A percentile compares a stretch with the other conserved stretches of the same genome.
Evolutionary conservation across 208 protist genomes (phyloP).

Genomic region (Wallacemonas sp.): DNA sequence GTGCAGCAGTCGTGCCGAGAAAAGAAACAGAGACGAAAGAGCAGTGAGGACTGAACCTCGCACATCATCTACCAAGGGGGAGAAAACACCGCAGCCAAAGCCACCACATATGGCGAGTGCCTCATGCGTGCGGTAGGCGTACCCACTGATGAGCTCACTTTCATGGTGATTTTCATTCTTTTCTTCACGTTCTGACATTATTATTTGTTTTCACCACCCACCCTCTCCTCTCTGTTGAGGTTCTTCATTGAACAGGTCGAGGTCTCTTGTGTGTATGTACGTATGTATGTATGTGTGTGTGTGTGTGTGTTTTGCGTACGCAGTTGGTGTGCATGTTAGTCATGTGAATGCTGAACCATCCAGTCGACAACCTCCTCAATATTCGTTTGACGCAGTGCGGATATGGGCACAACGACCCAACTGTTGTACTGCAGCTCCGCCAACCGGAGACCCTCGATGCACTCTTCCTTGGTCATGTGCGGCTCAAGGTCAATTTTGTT

Average conservation of each 20-base stretch:
- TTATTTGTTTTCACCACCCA: no score
- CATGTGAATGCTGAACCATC: constrained; percentile 64
- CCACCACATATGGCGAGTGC: no score
- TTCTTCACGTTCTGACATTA: no score
- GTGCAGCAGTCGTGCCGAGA: constrained; percentile 13
- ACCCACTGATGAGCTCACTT: no score
- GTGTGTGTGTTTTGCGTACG: no score
- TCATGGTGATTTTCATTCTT: no score
- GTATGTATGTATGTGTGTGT: no score
- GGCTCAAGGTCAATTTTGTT: constrained; percentile 88
- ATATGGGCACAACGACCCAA: constrained; percentile 73
- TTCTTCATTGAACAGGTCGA: no score
- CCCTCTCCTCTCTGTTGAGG: no score
- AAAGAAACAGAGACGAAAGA: constrained; percentile 4
- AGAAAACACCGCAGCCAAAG: constrained; percentile 8
- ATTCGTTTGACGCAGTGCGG: constrained; percentile 55
- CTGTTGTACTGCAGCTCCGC: constrained; percentile 50
- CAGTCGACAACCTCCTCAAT: constrained; percentile 82
- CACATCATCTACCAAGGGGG: background rate
- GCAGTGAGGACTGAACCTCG: background rate
- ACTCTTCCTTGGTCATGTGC: constrained; percentile 79
- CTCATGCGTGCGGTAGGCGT: no score
- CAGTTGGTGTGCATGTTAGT: no score
- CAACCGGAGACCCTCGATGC: constrained; percentile 64
- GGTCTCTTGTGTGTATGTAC: no score